Percentiles rank a stretch among this genome's conserved stretches.
These are phyloP conservation scores for Ogataea haglerorum DNA, from an alignment of 805 yeast genomes.

Conservation along the genomic window DNA sequence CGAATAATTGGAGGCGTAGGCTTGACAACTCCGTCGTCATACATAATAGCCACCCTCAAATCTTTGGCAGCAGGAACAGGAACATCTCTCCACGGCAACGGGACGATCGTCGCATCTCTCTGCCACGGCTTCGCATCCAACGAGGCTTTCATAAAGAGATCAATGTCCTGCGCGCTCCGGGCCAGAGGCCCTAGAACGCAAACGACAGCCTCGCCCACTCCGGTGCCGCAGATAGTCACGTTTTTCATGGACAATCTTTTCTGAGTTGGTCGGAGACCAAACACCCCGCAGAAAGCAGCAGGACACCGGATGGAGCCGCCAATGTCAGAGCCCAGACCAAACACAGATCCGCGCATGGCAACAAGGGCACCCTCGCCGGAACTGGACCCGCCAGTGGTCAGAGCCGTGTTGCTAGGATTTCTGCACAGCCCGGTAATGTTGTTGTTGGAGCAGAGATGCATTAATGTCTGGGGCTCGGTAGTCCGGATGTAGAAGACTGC, in stretches of 20 bases:
- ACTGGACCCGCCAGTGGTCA: constrained; percentile 11
- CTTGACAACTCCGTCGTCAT: constrained; percentile 45
- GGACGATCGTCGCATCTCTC: constrained; percentile 44
- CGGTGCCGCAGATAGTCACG: constrained; percentile 35
- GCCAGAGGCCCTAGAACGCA: constrained; percentile 47
- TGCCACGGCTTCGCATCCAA: constrained; percentile 55
- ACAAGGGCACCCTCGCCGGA: constrained; percentile 9
- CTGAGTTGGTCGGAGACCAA: constrained; percentile 48
- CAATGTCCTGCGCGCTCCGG: constrained; percentile 45
- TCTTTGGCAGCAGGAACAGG: constrained; percentile 32
- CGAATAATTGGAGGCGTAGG: constrained; percentile 49
- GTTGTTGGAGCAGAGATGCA: constrained; percentile 9
- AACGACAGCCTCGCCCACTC: constrained; percentile 47
- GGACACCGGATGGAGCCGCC: constrained; percentile 31
- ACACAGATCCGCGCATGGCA: constrained; percentile 7
- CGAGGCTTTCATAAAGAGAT: constrained; percentile 44
- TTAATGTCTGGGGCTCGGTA: constrained; percentile 7
- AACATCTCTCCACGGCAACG: constrained; percentile 50
- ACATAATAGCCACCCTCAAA: constrained; percentile 46
- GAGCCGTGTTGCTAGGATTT: constrained; percentile 7
- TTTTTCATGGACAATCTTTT: constrained; percentile 44
- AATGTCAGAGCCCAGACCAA: constrained; percentile 9
- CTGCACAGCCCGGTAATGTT: constrained; percentile 9
- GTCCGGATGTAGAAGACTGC: constrained; percentile 9
- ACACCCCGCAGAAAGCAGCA: constrained; percentile 50